Evolutionary conservation across 2,329 filamentous ascomycete genomes (phyloP), one percentile per base, ranked within the genome.

Genomic region (Aspergillus fumigatus): DNA sequence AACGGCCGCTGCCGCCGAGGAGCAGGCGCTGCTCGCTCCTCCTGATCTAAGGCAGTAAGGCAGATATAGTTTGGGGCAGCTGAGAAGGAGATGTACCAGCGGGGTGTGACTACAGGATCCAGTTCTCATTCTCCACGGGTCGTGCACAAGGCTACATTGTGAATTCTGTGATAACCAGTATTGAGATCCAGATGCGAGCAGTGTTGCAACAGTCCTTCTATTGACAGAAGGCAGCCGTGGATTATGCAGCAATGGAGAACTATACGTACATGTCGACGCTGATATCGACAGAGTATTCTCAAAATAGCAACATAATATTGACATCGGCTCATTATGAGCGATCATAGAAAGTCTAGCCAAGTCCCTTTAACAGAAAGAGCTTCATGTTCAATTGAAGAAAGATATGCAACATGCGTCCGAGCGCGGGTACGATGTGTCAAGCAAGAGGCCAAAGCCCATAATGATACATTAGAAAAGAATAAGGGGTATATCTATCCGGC

Each of bases 401-500:
- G 32, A 63, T 50, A 57, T 61, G 63, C 62, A 62, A 62, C 51
- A 57, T 60, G 59, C 60, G 58, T 63, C 52, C 54, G 53, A 56
- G 52, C 48, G 52, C 55, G 53, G 52, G 23, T 17, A 26, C 54
- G 55, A 52, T 23, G 54, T 48, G 45, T 55, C 60, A 52, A 52
- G 56, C 56, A 49, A 59, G 58, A 63, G 58, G 52, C 14, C 5
- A 38, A 5, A 2, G 32, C 14, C 32, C 32, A 56, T 69, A 72
- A 67, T 72, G 66, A 65, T 72, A 72, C 69, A 72, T 56, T 67
- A 68, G 55, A 57, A 58, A 32, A 29, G 53, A 53, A 56, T 45
- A 45, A 48, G 19, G 51, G 51, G 61, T 43, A 54, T 62, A 52
- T 66, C 62, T 69, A 71, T 71, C 66, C 66, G 50, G 75, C 77